Conservation (phyloP, 306 rosid species). For the Myrica gale region DNA sequence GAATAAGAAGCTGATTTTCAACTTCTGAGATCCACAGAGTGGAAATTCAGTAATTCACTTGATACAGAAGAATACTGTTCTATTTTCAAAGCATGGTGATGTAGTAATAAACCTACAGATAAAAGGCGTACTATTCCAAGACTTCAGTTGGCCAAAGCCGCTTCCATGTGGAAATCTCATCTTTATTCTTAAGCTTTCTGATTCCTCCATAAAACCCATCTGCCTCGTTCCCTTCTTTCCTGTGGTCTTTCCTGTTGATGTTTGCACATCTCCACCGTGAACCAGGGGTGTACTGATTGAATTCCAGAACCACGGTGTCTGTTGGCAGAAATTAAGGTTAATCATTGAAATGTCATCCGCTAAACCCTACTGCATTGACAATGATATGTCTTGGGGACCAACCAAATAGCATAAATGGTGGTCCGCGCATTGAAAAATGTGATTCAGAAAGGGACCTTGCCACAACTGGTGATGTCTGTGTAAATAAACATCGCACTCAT, state of each 20-base stretch:
- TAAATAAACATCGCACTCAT: slow-evolving; percentile 35
- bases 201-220: slow-evolving; percentile 94
- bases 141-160: slow-evolving; percentile 72
- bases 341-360: background rate
- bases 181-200: slow-evolving; percentile 53
- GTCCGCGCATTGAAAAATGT: slow-evolving; percentile 49
- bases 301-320: slow-evolving; percentile 85
- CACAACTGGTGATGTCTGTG: slow-evolving; percentile 40
- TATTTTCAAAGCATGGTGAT: slow-evolving; percentile 17
- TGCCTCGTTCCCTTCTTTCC: slow-evolving; percentile 80
- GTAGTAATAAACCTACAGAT: slow-evolving; percentile 14
- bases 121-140: slow-evolving; percentile 49
- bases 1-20: slow-evolving; percentile 33
- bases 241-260: slow-evolving; percentile 61
- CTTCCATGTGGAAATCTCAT: slow-evolving; percentile 70
- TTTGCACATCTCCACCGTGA: slow-evolving; percentile 77
- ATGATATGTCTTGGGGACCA: slow-evolving; percentile 73
- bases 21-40: slow-evolving; percentile 11
- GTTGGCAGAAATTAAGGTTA: slow-evolving; percentile 14
- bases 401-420: slow-evolving; percentile 47
- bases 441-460: slow-evolving; percentile 37
- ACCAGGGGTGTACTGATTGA: slow-evolving; percentile 78
- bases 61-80: slow-evolving; percentile 22
- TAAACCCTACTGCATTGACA: slow-evolving; percentile 9
- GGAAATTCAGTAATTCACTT: slow-evolving; percentile 22